Base-by-base conservation (phyloP, 2,329 filamentous ascomycete species). In the Verticillium isaacii region DNA sequence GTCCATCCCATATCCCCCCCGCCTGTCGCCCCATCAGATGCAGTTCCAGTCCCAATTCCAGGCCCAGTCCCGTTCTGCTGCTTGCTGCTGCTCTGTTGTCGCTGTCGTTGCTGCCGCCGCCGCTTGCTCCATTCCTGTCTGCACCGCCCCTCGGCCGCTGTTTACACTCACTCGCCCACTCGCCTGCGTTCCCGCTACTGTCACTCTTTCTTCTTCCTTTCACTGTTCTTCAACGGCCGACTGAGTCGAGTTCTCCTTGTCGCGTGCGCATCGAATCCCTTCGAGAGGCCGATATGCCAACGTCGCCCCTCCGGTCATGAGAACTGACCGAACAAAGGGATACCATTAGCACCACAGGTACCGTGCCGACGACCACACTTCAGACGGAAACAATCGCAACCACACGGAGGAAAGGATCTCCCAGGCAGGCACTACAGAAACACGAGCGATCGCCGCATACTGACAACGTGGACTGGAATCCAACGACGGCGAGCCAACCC, bases 251-350 rank as follows among this genome's bases (percentile, higher is more conserved):
- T 60, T 54, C 57, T 52, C 57, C 57, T 52, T 37, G 39, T 41
- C 55, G 36, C 32, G 58, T 36, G 41, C 64, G 65, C n/a, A 50
- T 50, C 19, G 45, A 50, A 23, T 25, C 45, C 17, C 4, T 50
- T 50, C 45, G 12, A 41, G 14, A 41, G 37, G 37, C 68, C 65
- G 66, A 63, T 68, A 71, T 71, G 68, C 67, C 67, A 69, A 57
- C 60, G 29, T 54, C 62, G 62, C 62, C 59, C 57, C 58, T 60
- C 62, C 62, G 56, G 60, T 60, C 60, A 60, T 64, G 62, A 64
- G 57, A 64, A 62, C 39, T 61, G 62, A 59, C 64, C 41, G 64
- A 65, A 62, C 58, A 34, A 64, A 65, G 61, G 64, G 63, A 14
- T 23, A 23, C 45, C 25, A 23, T n/a, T 50, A n/a, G 34, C 34